Percentiles rank a stretch among this genome's conserved stretches.
Conservation (phyloP, 371 early-diverging fungal genomes). For the Rhizopus stolonifer region DNA sequence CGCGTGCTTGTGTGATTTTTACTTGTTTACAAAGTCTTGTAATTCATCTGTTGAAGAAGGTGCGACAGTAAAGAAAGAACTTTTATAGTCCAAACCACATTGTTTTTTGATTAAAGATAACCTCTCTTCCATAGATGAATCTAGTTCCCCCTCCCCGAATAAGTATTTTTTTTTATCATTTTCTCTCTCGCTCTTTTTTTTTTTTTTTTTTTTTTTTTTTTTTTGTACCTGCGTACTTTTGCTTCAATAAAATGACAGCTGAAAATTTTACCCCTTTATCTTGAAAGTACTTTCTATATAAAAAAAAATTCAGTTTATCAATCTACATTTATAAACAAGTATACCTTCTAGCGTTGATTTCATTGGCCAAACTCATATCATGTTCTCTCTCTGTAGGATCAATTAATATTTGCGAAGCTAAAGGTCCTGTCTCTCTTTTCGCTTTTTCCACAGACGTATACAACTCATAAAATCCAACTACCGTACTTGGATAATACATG, state of each 20-base stretch:
- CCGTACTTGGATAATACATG: slow-evolving; percentile 61
- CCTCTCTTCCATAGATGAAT: slow-evolving; percentile 67
- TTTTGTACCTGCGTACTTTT: slow-evolving; percentile 50
- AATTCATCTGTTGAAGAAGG: slow-evolving; percentile 52
- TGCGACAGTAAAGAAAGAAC: slow-evolving; percentile 64
- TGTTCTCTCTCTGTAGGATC: slow-evolving; percentile 60
- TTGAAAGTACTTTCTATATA: slow-evolving; percentile 64
- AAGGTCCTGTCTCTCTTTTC: slow-evolving; percentile 56
- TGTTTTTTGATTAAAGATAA: slow-evolving; percentile 58
- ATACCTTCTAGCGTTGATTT: slow-evolving; percentile 70
- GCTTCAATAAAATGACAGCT: slow-evolving; percentile 63
- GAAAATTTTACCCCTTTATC: slow-evolving; percentile 76
- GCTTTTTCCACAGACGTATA: slow-evolving; percentile 42
- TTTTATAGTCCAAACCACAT: slow-evolving; percentile 64
- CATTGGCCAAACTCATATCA: slow-evolving; percentile 58
- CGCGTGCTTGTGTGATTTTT: too few relatives aligned
- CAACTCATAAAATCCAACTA: slow-evolving; percentile 70
- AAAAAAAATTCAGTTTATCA: too few relatives aligned
- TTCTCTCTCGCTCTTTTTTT: background rate
- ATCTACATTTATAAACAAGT: too few relatives aligned
- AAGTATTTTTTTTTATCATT: too few relatives aligned
- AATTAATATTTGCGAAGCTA: slow-evolving; percentile 49
- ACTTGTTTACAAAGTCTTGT: slow-evolving; percentile 70
- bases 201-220: background rate
- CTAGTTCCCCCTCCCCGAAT: too few relatives aligned